Evolutionary conservation across 441 rosid genomes (phyloP).

Genomic region (Eutrema salsugineum): DNA sequence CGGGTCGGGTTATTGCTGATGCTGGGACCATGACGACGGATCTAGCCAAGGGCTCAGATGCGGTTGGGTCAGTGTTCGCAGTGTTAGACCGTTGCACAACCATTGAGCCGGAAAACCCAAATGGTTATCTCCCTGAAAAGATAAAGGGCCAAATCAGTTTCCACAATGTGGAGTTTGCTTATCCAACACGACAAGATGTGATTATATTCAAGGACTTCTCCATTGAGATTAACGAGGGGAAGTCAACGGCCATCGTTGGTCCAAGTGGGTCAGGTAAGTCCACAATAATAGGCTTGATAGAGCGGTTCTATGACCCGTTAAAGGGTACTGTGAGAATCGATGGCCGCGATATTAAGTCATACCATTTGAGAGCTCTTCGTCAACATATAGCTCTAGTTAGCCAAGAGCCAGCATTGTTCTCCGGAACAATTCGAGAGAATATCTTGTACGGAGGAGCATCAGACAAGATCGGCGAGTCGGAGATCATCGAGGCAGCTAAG

Average conservation of each 20-base stretch:
- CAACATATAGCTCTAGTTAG: slow-evolving; percentile 57
- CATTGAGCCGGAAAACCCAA: slow-evolving; percentile 50
- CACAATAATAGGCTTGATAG: slow-evolving; percentile 55
- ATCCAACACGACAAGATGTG: slow-evolving; percentile 58
- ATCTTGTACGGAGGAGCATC: slow-evolving; percentile 41
- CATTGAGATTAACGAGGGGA: slow-evolving; percentile 49
- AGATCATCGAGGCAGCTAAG: slow-evolving; percentile 44
- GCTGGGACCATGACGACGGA: slow-evolving; percentile 80
- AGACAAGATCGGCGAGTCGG: slow-evolving; percentile 30
- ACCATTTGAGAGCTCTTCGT: slow-evolving; percentile 50
- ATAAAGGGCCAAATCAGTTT: slow-evolving; percentile 44
- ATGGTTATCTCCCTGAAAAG: slow-evolving; percentile 31
- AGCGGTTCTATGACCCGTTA: slow-evolving; percentile 63
- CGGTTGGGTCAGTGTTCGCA: slow-evolving; percentile 50
- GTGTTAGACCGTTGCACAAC: slow-evolving; percentile 49
- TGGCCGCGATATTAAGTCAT: slow-evolving; percentile 48
- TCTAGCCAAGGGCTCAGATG: slow-evolving; percentile 50
- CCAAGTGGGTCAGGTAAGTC: slow-evolving; percentile 77
- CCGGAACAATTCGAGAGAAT: slow-evolving; percentile 54
- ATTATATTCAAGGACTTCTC: slow-evolving; percentile 53
- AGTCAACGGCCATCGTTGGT: slow-evolving; percentile 72
- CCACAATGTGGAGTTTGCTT: slow-evolving; percentile 47
- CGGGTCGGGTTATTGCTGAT: slow-evolving; percentile 59
- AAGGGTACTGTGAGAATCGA: slow-evolving; percentile 51
- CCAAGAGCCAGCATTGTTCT: slow-evolving; percentile 60